Evolutionary conservation across 2,329 filamentous ascomycete species (phyloP), one percentile per base, ranked within the genome.

Genomic region (Talaromyces islandicus): DNA sequence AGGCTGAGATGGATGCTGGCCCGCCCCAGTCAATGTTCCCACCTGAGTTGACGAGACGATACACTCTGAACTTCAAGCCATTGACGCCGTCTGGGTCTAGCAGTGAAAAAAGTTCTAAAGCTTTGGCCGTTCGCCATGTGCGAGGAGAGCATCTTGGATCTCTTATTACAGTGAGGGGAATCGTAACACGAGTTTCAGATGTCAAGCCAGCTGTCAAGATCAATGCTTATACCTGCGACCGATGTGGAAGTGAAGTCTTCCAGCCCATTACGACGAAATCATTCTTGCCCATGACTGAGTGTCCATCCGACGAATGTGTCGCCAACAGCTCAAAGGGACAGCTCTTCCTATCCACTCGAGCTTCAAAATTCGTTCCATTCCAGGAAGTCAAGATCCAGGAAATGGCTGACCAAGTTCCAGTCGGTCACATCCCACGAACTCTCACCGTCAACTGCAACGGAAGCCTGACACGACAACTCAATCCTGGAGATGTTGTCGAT

Each of bases 341-440:
- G 74, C 83, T 99, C 43, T 93, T 96, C 73, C 86, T 95, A 41
- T 97, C 93, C 0, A 95, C 92, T n/a, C 85, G 94, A 68, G 94
- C 93, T 0, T 97, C 92, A 56, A 99, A 97, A 70, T 99, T 97
- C 71, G 79, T 96, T 69, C 92, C 94, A 3, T 99, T 99, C 80
- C 94, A 99, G 75, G 94, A 99, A 76, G 87, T 97, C 76, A 97
- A 97, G 79, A 92, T 99, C 60, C 94, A 99, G 76, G 94, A 99
- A 73, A 91, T 97, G 86, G 92, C 94, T n/a, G 94, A 99, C 73
- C 94, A 99, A 75, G 94, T 99, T 0, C 94, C 94, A 7, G 95
- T 99, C 64, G 94, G 94, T 56, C 94, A 99, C 73, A 99, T 99
- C 68, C 94, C 94, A 32, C 86, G 94, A 61, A 91, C 91, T 60